A percentile compares a stretch with the other conserved stretches of the same genome.
phyloP scores from a whole-genome alignment of 2,329 filamentous ascomycete genomes.

The Emergomyces africanus region DNA sequence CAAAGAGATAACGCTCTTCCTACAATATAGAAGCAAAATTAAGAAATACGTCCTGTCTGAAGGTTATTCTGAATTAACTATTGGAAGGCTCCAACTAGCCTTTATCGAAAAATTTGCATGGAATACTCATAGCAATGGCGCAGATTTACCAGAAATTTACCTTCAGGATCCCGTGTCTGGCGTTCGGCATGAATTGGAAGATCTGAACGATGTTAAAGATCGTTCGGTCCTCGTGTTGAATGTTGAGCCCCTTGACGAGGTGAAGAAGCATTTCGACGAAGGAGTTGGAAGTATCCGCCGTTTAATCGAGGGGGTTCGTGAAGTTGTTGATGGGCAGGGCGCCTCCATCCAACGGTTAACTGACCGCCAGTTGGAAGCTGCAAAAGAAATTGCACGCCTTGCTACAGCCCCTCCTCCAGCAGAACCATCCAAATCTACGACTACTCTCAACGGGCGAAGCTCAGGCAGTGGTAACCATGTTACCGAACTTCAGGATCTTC shows the following conservation, averaged over 20 bases:
- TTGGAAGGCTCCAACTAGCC: constrained; percentile 79
- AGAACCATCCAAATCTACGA: constrained; percentile 14
- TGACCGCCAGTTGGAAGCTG: constrained; percentile 77
- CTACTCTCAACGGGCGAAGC: constrained; percentile 6
- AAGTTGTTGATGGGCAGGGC: constrained; percentile 71
- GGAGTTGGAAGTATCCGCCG: constrained; percentile 67
- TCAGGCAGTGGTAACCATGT: constrained; percentile 45
- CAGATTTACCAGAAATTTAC: constrained; percentile 91
- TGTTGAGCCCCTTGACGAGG: constrained; percentile 83
- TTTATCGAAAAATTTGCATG: constrained; percentile 99
- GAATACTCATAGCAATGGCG: constrained; percentile 91
- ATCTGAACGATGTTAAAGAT: constrained; percentile 86
- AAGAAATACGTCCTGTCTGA: constrained; percentile 89
- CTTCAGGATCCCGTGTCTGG: constrained; percentile 93
- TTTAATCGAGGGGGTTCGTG: constrained; percentile 75
- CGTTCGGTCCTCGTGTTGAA: constrained; percentile 91
- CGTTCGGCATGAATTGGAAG: constrained; percentile 92
- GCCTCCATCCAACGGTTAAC: constrained; percentile 73
- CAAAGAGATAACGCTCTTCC: constrained; percentile 83
- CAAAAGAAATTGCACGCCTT: constrained; percentile 68
- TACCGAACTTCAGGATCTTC: constrained; percentile 65
- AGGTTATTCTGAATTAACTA: constrained; percentile 70
- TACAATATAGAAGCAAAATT: constrained; percentile 94
- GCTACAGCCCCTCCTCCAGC: constrained; percentile 38
- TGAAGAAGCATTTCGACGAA: constrained; percentile 92